These are phyloP conservation scores for Saccharomycopsis sp. DNA, from an alignment of 805 yeast species.

Conservation along the genomic window DNA sequence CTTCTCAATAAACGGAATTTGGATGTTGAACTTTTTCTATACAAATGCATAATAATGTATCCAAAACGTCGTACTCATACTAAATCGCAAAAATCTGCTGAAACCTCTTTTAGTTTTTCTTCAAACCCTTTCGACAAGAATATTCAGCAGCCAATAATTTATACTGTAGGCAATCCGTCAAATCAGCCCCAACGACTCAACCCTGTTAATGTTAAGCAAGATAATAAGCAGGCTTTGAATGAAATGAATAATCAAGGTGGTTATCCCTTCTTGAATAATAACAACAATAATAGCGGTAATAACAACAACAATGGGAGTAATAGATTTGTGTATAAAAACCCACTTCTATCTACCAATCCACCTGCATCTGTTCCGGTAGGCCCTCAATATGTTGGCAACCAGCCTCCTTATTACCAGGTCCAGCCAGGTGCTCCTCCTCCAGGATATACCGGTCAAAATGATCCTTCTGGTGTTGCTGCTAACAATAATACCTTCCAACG, in stretches of 20 bases:
- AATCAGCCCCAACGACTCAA: background rate
- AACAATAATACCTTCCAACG: no score
- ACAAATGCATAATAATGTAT: constrained; percentile 2
- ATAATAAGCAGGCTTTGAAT: background rate
- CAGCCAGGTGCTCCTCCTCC: background rate
- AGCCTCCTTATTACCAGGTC: background rate
- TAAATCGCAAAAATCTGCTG: background rate
- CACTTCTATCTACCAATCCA: background rate
- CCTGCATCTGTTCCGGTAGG: background rate
- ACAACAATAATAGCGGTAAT: background rate
- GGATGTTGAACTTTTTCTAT: constrained; percentile 1
- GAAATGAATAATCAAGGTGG: background rate
- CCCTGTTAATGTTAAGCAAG: background rate
- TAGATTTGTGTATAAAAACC: background rate
- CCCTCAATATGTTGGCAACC: background rate
- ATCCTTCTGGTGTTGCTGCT: no score
- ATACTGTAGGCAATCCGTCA: background rate
- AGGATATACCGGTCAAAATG: background rate
- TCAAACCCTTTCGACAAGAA: background rate
- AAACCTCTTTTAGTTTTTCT: no score
- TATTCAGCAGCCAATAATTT: background rate
- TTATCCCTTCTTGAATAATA: background rate
- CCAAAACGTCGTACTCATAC: background rate
- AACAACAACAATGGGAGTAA: background rate
- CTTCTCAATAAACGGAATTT: background rate